Evolutionary conservation across 2,329 filamentous ascomycete species (phyloP), one percentile per base, ranked within the genome.

Genomic region (Coniochaeta ligniaria): DNA sequence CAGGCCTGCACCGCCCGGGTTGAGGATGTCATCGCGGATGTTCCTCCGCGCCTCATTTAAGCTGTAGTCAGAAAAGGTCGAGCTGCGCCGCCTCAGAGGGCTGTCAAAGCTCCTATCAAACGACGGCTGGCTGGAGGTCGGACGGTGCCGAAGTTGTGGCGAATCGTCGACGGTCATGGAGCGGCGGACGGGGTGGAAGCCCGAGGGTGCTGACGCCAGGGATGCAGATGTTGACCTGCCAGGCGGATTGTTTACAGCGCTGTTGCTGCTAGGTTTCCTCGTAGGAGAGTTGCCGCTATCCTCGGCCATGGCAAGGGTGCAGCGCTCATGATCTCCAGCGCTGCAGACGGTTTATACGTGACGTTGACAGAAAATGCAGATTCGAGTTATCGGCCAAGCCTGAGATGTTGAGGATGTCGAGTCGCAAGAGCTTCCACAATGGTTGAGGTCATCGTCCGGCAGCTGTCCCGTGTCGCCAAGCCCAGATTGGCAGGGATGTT

Each of bases 1-100:
- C 31, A 79, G 65, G 43, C 74, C 71, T n/a, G 73, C 62, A 59
- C 64, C 66, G 26, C 74, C 72, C 7, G 85, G 75, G 74, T 87
- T 71, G 78, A 94, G 76, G 28, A 95, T 77, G 65, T 90, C 86
- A 22, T 89, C 90, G 2, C 83, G 84, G 55, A 88, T 76, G 2
- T 83, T 84, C 62, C 81, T 80, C 65, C 84, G 83, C 45, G 86
- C 86, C 72, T 91, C 89, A 60, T 80, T 85, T 16, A 91, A 70
- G 64, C 89, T 90, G 67, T 83, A 87, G 68, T 93, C 90, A 31
- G 91, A 95, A 63, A 96, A 84, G 56, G 86, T 86, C 38, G 91
- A 95, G 75, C 89, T 91, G 63, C 90, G 84, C 60, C 91, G 84
- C 31, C 84, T 35, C 20, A 38, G 82, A 58, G 72, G 70, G 55